A percentile compares a stretch with the other conserved stretches of the same genome.
Evolutionary conservation across 495 filamentous ascomycete species (phyloP).

Genomic region (Lasiosphaeria hispida): DNA sequence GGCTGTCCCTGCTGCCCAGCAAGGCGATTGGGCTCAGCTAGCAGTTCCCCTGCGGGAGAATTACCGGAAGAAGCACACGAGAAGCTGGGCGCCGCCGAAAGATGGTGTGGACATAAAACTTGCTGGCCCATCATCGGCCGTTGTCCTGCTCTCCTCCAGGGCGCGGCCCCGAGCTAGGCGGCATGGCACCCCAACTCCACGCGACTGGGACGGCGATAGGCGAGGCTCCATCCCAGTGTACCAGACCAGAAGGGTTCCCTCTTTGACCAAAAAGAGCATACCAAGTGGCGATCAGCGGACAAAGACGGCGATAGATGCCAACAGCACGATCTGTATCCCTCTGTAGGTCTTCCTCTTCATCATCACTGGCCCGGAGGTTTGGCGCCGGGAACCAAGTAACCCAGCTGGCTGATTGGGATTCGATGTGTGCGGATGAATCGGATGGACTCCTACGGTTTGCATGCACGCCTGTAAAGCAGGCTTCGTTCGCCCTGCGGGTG

Average conservation of each 20-base stretch:
- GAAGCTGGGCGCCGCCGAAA: slow-evolving; percentile 4
- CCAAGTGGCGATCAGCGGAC: neutral
- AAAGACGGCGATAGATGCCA: too few relatives aligned
- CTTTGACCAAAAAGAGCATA: neutral
- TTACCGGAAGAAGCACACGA: slow-evolving; percentile 7
- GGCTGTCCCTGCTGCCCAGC: neutral
- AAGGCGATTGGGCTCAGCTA: slow-evolving; percentile 8
- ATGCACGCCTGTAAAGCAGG: too few relatives aligned
- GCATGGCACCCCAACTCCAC: neutral
- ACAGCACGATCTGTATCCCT: too few relatives aligned
- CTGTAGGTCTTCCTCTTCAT: neutral
- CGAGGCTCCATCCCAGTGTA: slow-evolving; percentile 1
- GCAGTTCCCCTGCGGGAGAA: slow-evolving; percentile 1
- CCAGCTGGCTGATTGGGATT: neutral
- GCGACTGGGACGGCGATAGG: slow-evolving; percentile 10
- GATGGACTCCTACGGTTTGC: neutral
- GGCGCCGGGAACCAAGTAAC: neutral
- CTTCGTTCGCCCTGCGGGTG: too few relatives aligned
- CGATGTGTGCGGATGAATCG: neutral
- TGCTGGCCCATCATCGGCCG: slow-evolving; percentile 4
- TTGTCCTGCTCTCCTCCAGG: neutral
- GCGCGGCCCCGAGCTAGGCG: neutral
- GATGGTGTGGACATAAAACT: slow-evolving; percentile 13
- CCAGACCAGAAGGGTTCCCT: neutral
- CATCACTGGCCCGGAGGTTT: neutral